Base-by-base conservation (phyloP, 2,329 filamentous ascomycete genomes). In the Colletotrichum lupini region DNA sequence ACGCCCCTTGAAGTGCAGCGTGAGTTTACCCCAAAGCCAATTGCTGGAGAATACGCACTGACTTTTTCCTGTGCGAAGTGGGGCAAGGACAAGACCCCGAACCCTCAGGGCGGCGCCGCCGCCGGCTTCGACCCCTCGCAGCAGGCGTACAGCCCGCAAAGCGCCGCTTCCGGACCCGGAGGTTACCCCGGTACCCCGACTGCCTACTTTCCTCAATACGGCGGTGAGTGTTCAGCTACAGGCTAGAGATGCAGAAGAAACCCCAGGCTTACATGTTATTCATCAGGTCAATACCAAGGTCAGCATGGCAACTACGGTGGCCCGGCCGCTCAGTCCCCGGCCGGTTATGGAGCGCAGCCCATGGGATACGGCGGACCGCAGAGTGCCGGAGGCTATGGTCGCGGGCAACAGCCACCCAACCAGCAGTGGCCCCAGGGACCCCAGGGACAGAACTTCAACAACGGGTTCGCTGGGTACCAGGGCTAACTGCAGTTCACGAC, bases 31-130 rank as follows among this genome's bases (percentile, higher is more conserved):
- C 55, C 32, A 46, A 52, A 32, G 55, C 53, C 26, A 42, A 59
- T 22, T 61, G 26, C 52, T 49, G 26, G 53, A 67, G 66, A n/a
- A 53, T 46, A 71, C 42, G 66, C 71, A 64, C 67, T 67, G 57
- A 70, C 64, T 37, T 56, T 56, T 57, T 19, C 67, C n/a, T 22
- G 30, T 30, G 30, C 73, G 73, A 68, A 98, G 96, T 99, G 97
- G 97, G 97, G 97, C 82, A 99, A 99, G 87, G 97, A 99, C 85
- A 97, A 98, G 86, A 95, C 95, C 66, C 95, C 97, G 32, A 95
- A 91, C 78, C 90, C 92, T 77, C 70, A 73, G 46, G 70, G 72
- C 57, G 89, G 72, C 73, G 83, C 85, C 73, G 83, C 85, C 75
- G 81, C 93, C 79, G 93, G 93, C 77, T 97, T 98, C 79, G 94